phyloP scores from a whole-genome alignment of 441 rosid species.

The Populus hybrid region DNA sequence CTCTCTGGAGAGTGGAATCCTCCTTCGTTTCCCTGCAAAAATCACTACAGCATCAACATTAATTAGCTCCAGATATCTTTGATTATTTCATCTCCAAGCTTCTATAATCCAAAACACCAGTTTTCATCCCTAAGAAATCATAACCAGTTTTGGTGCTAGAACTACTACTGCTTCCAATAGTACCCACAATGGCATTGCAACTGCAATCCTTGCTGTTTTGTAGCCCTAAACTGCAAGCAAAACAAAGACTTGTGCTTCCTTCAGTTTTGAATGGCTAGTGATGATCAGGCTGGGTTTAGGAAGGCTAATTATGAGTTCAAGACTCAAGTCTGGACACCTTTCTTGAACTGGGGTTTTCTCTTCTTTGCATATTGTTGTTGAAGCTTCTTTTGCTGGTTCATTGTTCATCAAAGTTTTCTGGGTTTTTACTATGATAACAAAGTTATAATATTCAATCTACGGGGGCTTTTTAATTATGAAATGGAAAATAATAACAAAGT shows the following conservation, averaged over 20 bases:
- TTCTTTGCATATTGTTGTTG: slow-evolving; percentile 33
- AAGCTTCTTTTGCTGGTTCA: not conserved
- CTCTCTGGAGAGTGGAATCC: not conserved
- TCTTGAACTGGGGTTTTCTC: slow-evolving; percentile 41
- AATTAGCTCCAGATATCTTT: not conserved
- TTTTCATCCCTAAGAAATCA: slow-evolving; percentile 70
- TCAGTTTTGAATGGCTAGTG: slow-evolving; percentile 24
- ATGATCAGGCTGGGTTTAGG: slow-evolving; percentile 37
- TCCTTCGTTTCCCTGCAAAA: not conserved
- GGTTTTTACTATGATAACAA: not conserved
- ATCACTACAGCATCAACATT: not conserved
- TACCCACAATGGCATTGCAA: slow-evolving; percentile 23
- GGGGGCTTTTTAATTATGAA: not conserved
- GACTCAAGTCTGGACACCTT: slow-evolving; percentile 71
- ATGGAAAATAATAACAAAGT: too few species aligned
- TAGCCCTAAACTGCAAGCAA: slow-evolving; percentile 62
- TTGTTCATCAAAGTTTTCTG: not conserved
- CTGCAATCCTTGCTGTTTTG: slow-evolving; percentile 57
- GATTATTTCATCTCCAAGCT: slow-evolving; percentile 59
- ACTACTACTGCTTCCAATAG: slow-evolving; percentile 26
- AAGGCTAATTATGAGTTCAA: slow-evolving; percentile 74
- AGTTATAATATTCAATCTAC: not conserved
- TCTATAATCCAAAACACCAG: slow-evolving; percentile 57
- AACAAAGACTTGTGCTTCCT: slow-evolving; percentile 39
- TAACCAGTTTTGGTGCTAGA: slow-evolving; percentile 38